Percentiles rank a stretch among this genome's conserved stretches.
Evolutionary conservation across 2,329 filamentous ascomycete species (phyloP).

Genomic region (Juglanconis juglandina): DNA sequence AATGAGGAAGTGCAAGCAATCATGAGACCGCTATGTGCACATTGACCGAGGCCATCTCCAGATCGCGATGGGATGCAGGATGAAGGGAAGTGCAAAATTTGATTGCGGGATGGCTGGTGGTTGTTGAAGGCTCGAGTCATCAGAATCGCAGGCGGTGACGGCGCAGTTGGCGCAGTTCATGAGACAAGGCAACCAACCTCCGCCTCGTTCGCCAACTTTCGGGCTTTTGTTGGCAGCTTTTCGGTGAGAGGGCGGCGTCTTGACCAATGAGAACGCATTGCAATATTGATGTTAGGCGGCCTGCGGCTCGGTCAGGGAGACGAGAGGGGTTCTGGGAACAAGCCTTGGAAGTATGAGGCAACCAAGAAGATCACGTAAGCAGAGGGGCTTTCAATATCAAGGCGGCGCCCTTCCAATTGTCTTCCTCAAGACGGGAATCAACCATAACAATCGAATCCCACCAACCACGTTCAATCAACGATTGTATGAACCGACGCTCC

Average conservation of each 20-base stretch:
- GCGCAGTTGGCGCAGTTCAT: background rate
- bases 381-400: no score
- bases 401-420: no score
- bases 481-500: no score
- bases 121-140: background rate
- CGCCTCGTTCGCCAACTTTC: constrained; percentile 15
- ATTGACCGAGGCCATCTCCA: background rate
- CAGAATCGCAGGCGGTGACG: background rate
- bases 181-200: constrained; percentile 9
- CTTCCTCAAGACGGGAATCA: no score
- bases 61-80: background rate
- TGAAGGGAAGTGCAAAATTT: background rate
- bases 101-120: background rate
- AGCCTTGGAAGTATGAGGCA: background rate
- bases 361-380: background rate
- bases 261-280: constrained; percentile 8
- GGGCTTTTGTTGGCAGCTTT: background rate
- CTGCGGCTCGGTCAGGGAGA: background rate
- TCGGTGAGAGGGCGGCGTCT: constrained; percentile 1
- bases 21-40: background rate
- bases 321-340: background rate
- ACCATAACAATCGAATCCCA: no score
- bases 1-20: background rate
- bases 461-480: no score
- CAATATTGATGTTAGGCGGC: background rate